Evolutionary conservation across 768 basidiomycete species (phyloP), one percentile per base, ranked within the genome.

Genomic region (Glaciozyma antarctica): DNA sequence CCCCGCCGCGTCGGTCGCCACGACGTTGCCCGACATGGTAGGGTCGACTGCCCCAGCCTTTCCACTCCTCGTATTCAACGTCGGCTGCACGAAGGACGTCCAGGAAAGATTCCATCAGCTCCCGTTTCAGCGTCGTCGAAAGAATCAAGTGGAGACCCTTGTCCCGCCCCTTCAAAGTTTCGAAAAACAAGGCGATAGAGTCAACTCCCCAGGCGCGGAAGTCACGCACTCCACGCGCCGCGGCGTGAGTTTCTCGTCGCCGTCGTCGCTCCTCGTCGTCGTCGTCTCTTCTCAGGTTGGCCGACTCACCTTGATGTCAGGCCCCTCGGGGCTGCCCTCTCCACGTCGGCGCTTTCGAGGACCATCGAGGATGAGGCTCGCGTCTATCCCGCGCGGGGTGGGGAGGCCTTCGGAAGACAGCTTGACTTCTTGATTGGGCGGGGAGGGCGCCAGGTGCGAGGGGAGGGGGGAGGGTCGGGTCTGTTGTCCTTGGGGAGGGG

Each of bases 291-390:
- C 54, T 5, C 32, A 3, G 1, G 2, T 34, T 1, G 21, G 13
- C 54, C 34, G 6, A 26, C 28, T 17, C 6, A 48, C 30, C 21
- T 28, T 10, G 9, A 17, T 19, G 19, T 19, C 12, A 49, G 34
- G 1, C 26, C 43, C 38, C 15, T 52, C 49, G 13, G 34, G 17
- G 17, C 49, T 52, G 6, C 60, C 60, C 34, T n/a, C 59, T 32
- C 48, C n/a, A n/a, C 60, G n/a, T 19, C 28, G 51, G 8, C 61
- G 26, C 32, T 47, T 48, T 12, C 53, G 41, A 0, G 53, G 43
- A 2, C 17, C 43, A 10, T 62, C 54, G 34, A 62, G 13, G 61
- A 62, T 62, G 16, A 62, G 54, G 21, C 16, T 28, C 44, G 28
- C 5, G 53, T 62, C 61, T 4, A 56, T 12, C 4, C 53, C 61